phyloP scores from a whole-genome alignment of 2,329 filamentous ascomycete species.

The Blastomyces parvus region DNA sequence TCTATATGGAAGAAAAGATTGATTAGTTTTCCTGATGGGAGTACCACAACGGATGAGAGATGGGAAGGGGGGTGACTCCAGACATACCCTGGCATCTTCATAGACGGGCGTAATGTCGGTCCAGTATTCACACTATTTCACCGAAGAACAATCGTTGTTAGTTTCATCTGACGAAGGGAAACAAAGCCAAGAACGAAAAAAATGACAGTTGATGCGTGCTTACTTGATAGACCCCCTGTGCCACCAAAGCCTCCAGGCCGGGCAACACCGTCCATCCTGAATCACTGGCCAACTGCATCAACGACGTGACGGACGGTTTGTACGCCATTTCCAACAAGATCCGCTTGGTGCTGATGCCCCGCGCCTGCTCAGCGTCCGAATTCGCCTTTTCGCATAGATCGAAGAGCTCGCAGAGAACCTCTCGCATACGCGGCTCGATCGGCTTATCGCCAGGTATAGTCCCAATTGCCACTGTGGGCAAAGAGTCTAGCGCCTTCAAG shows the following conservation, averaged over 20 bases:
- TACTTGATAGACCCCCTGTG: constrained; percentile 77
- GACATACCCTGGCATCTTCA: constrained; percentile 52
- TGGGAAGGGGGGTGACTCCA: not conserved
- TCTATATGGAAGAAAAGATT: constrained; percentile 7
- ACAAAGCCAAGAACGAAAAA: not conserved
- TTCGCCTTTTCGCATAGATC: constrained; percentile 8
- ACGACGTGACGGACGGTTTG: constrained; percentile 69
- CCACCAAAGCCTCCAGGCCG: constrained; percentile 78
- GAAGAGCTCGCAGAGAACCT: constrained; percentile 50
- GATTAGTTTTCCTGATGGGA: constrained; percentile 1
- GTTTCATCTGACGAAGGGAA: not conserved
- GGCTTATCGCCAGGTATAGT: constrained; percentile 85
- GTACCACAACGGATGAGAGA: not conserved
- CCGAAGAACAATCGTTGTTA: constrained; percentile 1
- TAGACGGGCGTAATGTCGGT: constrained; percentile 70
- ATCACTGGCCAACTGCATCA: constrained; percentile 74
- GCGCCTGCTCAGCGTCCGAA: constrained; percentile 33
- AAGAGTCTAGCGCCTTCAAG: constrained; percentile 42
- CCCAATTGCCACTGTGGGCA: constrained; percentile 67
- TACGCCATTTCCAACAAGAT: constrained; percentile 94
- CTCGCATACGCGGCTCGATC: constrained; percentile 61
- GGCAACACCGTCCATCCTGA: constrained; percentile 75
- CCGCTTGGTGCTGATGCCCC: constrained; percentile 38
- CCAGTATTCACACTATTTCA: constrained; percentile 64
- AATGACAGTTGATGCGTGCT: constrained; percentile 18